Evolutionary conservation across 257 asterid species (phyloP), one percentile per base, ranked within the genome.

Genomic region (Nicotiana otophora): DNA sequence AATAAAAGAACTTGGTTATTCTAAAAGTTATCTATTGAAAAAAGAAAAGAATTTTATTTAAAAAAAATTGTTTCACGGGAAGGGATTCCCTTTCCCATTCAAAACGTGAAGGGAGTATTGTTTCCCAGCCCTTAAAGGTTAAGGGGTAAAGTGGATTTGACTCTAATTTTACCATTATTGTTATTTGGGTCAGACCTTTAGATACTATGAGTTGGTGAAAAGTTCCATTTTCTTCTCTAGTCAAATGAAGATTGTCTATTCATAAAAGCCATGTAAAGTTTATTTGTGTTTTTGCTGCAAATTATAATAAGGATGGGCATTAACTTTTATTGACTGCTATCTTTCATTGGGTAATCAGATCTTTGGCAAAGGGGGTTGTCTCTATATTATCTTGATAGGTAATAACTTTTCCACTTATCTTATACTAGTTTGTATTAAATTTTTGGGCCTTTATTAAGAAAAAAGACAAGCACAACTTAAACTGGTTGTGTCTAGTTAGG

Each of bases 351-450:
- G 87, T 87, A 20, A 90, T 86, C 97, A 95, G 99, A 92, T 92
- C 95, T 92, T 82, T 95, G 98, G 99, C 99, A 95, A 88, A 94
- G 98, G 88, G 99, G 99, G 6, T 88, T 95, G 79, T 87, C 98
- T 8, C 86, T 95, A 14, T 95, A 92, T 92, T 95, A 95, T 86
- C 94, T 95, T 46, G 90, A 87, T 85, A 92, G 97, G 99, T 95
- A 91, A 83, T 81, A 64, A 26, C 12, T 79, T 81, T 62, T 66
- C 60, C n/a, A 30, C 4, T 58, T 30, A n/a, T 60, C 26, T 66
- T 17, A 78, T 31, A 31, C 34, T 33, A 67, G 55, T 66, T 46
- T 11, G 55, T 6, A 84, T 7, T 10, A 77, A 80, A 58, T 82
- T 30, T 53, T 77, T 30, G 58, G 46, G 67, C 33, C 78, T 76